Conservation (phyloP, 1,284 basidiomycete genomes). For the Erythrobasidium hasegawianum region DNA sequence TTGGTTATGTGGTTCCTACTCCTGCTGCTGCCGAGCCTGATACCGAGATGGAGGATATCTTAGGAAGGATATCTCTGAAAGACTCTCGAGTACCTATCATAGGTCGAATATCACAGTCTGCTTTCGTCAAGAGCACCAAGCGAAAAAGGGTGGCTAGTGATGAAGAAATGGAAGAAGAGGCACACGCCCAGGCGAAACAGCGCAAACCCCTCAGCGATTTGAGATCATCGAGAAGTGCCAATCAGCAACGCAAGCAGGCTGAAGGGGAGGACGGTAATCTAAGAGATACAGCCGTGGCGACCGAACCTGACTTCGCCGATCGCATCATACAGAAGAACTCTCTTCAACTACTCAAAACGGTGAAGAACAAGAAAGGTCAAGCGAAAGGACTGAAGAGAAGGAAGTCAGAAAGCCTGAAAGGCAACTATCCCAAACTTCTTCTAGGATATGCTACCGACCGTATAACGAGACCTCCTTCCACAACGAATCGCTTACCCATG, state of each 20-base stretch:
- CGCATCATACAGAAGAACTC: no score
- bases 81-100: not conserved
- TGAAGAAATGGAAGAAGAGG: not conserved
- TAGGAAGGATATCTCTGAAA: not conserved
- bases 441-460: not conserved
- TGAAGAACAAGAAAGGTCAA: not conserved
- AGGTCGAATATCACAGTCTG: not conserved
- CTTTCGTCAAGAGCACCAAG: not conserved
- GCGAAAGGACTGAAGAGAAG: not conserved
- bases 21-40: not conserved
- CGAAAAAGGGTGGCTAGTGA: not conserved
- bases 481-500: no score
- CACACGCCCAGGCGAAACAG: not conserved
- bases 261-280: no score
- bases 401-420: not conserved
- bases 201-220: no score
- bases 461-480: no score
- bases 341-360: no score
- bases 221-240: no score
- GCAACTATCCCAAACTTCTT: not conserved
- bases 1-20: constrained; percentile 14
- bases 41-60: not conserved
- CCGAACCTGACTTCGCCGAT: no score
- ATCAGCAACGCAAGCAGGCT: no score
- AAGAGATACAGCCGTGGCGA: no score